Conservation (phyloP, 2,329 filamentous ascomycete genomes). For the Paracamarosporium sp. region DNA sequence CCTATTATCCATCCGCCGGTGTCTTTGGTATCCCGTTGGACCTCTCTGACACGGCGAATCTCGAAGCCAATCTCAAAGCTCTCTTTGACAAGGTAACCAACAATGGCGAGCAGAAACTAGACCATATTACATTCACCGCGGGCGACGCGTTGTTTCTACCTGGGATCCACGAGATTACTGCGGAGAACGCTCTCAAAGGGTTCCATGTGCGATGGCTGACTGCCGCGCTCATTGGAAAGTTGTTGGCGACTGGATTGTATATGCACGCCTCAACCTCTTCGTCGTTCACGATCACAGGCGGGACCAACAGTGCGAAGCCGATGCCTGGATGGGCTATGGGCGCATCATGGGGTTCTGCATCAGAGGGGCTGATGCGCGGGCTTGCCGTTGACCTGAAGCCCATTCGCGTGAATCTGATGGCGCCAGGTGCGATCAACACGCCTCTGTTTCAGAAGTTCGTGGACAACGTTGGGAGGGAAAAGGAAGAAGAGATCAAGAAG, state of each 20-base stretch:
- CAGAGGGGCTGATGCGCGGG: constrained; percentile 44
- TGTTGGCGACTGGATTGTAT: constrained; percentile 42
- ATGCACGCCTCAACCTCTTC: constrained; percentile 34
- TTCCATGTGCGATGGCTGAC: constrained; percentile 46
- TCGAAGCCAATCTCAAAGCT: constrained; percentile 34
- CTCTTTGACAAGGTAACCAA: constrained; percentile 37
- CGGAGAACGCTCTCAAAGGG: constrained; percentile 20
- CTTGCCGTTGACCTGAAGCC: constrained; percentile 52
- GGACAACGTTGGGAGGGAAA: constrained; percentile 20
- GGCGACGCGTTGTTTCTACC: constrained; percentile 28
- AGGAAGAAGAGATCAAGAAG: constrained; percentile 20
- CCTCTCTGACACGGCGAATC: constrained; percentile 29
- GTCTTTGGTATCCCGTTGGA: constrained; percentile 37
- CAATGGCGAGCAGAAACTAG: constrained; percentile 33
- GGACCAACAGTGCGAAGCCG: constrained; percentile 45
- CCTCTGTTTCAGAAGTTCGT: constrained; percentile 44
- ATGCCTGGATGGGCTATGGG: constrained; percentile 39
- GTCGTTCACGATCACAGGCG: constrained; percentile 52
- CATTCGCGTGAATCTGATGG: constrained; percentile 51
- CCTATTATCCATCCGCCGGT: constrained; percentile 42
- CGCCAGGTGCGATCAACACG: constrained; percentile 51
- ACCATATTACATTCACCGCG: constrained; percentile 42
- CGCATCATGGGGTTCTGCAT: constrained; percentile 28
- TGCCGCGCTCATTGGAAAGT: constrained; percentile 49
- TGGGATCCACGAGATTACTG: constrained; percentile 35